A percentile compares a stretch with the other conserved stretches of the same genome.
phyloP scores from a whole-genome alignment of 257 asterid species.

The Scutellaria baicalensis region DNA sequence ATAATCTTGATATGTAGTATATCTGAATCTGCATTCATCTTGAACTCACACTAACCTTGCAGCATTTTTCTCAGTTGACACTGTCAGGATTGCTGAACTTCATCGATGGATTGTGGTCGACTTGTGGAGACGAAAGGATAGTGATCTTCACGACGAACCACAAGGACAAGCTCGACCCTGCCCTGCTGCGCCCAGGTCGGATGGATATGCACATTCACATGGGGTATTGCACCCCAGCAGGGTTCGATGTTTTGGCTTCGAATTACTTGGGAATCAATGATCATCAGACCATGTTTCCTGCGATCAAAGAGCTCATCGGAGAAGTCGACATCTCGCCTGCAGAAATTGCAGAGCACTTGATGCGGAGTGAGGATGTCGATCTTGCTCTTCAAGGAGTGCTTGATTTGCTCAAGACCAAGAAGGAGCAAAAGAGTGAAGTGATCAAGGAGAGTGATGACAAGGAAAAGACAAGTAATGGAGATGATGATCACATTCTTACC shows the following conservation, averaged over 20 bases:
- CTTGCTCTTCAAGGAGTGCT: slow-evolving; percentile 52
- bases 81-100: slow-evolving; percentile 72
- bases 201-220: slow-evolving; percentile 84
- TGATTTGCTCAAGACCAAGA: slow-evolving; percentile 40
- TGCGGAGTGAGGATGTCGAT: slow-evolving; percentile 59
- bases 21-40: not conserved
- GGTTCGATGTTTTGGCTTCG: slow-evolving; percentile 48
- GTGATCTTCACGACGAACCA: slow-evolving; percentile 75
- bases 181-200: slow-evolving; percentile 66
- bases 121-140: slow-evolving; percentile 71
- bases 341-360: slow-evolving; percentile 72
- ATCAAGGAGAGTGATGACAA: not conserved
- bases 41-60: not conserved
- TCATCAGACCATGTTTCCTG: slow-evolving; percentile 24
- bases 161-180: slow-evolving; percentile 77
- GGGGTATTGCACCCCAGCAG: slow-evolving; percentile 58
- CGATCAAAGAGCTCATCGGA: slow-evolving; percentile 36
- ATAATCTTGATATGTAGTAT: not conserved
- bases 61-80: slow-evolving; percentile 36
- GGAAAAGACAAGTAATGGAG: not conserved
- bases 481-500: not conserved
- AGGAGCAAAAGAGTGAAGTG: slow-evolving; percentile 5
- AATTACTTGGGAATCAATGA: slow-evolving; percentile 47
- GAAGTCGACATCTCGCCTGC: slow-evolving; percentile 54
- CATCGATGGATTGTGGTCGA: slow-evolving; percentile 80